Percentiles rank a stretch among this genome's conserved stretches.
These are phyloP conservation scores for Cornus controversa DNA, from an alignment of 148 eudicot genomes.

Conservation along the genomic window DNA sequence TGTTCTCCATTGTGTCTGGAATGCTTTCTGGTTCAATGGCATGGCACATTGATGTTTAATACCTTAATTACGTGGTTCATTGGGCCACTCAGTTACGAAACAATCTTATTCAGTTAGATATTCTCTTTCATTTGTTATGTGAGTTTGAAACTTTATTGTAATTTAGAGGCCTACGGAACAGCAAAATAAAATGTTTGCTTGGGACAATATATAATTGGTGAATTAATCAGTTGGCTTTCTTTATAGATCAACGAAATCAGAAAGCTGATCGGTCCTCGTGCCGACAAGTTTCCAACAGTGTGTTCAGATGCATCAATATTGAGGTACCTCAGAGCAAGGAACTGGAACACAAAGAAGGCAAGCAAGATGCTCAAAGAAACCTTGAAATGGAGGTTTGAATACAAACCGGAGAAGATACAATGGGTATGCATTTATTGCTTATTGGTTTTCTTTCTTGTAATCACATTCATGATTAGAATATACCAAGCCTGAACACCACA, in stretches of 20 bases:
- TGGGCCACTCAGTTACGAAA: not conserved
- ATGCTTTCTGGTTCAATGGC: not conserved
- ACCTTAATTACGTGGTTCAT: not conserved
- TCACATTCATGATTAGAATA: not conserved
- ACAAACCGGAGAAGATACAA: slow-evolving; percentile 40
- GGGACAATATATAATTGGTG: not conserved
- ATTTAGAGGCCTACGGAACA: not conserved
- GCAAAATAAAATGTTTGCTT: not conserved
- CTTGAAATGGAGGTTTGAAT: slow-evolving; percentile 38
- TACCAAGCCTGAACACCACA: too few relatives aligned
- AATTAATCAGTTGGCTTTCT: not conserved
- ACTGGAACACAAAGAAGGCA: slow-evolving; percentile 41
- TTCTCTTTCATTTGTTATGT: not conserved
- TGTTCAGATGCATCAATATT: slow-evolving; percentile 40
- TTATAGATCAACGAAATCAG: slow-evolving; percentile 38
- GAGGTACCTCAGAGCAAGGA: slow-evolving; percentile 45
- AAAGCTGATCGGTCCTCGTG: slow-evolving; percentile 31
- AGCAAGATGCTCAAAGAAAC: slow-evolving; percentile 41
- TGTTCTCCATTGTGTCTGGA: not conserved
- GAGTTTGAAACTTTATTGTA: not conserved
- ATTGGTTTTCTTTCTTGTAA: not conserved
- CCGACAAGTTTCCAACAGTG: slow-evolving; percentile 27
- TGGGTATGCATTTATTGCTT: slow-evolving; percentile 30
- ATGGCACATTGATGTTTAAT: not conserved
- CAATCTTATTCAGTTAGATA: not conserved